phyloP scores from a whole-genome alignment of 2,329 filamentous ascomycete genomes.

The Harringtonia aguacate region DNA sequence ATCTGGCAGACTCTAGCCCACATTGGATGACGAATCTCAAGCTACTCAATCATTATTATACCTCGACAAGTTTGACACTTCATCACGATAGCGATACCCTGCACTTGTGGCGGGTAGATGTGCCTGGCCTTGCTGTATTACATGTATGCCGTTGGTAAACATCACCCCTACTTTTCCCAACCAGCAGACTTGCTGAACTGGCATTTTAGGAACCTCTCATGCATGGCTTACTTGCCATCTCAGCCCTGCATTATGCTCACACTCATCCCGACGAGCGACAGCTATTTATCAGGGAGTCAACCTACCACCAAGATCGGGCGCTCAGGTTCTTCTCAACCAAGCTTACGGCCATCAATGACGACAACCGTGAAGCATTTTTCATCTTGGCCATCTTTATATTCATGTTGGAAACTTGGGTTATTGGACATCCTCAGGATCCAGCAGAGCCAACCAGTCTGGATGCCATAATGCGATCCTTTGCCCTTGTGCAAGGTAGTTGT shows the following conservation, averaged over 20 bases:
- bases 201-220: background rate
- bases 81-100: slow-evolving; percentile 1
- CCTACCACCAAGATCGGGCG: background rate
- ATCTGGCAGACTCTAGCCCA: background rate
- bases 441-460: background rate
- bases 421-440: background rate
- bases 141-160: background rate
- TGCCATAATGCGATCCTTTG: background rate
- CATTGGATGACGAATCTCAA: slow-evolving; percentile 1
- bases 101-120: slow-evolving; percentile 1
- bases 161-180: background rate
- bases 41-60: background rate
- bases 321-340: background rate
- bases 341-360: background rate
- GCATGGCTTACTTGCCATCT: slow-evolving; percentile 2
- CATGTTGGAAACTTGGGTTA: background rate
- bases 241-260: background rate
- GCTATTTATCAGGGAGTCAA: background rate
- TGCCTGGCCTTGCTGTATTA: background rate
- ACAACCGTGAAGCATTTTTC: background rate
- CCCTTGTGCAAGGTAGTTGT: background rate
- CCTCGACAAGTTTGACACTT: background rate
- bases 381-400: background rate
- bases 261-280: background rate
- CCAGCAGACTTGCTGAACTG: background rate